A percentile compares a stretch with the other conserved stretches of the same genome.
Evolutionary conservation across 139 green algal genomes (phyloP).

Genomic region (Eudorina sp.): DNA sequence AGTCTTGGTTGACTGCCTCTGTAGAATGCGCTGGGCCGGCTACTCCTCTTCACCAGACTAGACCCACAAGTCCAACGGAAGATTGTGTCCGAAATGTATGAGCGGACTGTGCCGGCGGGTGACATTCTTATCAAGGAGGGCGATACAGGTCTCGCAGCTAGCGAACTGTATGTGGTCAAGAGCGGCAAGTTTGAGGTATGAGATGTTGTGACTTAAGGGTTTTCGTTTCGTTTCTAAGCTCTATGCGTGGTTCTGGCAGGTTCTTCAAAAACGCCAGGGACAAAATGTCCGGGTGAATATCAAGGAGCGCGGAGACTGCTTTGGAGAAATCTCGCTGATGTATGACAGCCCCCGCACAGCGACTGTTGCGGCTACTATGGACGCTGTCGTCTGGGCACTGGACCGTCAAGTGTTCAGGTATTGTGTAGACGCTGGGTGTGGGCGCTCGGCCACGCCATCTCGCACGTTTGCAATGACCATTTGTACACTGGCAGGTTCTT

Average conservation of each 20-base stretch:
- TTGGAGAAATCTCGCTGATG: conserved; percentile 95
- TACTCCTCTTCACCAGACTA: conserved; percentile 90
- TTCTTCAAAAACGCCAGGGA: conserved; percentile 87
- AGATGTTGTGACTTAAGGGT: not conserved
- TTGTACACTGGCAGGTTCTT: conserved; percentile 71
- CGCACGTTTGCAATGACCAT: too few relatives aligned
- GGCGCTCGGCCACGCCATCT: too few relatives aligned
- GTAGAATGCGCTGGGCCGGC: conserved; percentile 83
- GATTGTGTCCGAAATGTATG: conserved; percentile 81
- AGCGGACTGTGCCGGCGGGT: conserved; percentile 68
- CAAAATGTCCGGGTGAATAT: conserved; percentile 93
- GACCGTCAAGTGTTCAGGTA: conserved; percentile 84
- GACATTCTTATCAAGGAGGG: conserved; percentile 96
- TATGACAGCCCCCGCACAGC: conserved; percentile 88
- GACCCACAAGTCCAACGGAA: conserved; percentile 76
- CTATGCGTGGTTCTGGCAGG: conserved; percentile 44
- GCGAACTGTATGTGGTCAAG: conserved; percentile 96
- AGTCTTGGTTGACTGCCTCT: not conserved
- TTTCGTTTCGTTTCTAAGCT: not conserved
- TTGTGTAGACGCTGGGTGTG: too few relatives aligned
- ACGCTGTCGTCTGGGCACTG: conserved; percentile 92
- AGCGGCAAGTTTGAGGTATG: conserved; percentile 92
- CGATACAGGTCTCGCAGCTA: conserved; percentile 84
- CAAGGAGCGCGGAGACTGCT: conserved; percentile 89
- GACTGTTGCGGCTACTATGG: conserved; percentile 90